Base-by-base conservation (phyloP, 2,329 filamentous ascomycete species). In the Fulvia fulva region DNA sequence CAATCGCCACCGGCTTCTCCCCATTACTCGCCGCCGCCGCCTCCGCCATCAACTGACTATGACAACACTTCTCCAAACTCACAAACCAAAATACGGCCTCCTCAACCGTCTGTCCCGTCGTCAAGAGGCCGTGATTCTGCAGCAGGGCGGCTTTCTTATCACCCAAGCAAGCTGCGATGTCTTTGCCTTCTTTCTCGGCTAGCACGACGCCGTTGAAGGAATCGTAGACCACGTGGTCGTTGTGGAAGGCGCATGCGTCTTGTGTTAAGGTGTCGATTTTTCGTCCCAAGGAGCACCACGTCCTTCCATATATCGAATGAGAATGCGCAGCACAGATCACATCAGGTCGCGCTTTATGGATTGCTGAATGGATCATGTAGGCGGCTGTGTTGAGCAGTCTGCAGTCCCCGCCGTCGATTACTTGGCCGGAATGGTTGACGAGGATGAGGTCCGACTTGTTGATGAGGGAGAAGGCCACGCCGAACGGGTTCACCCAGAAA, bases 1-100 rank as follows among this genome's bases (percentile, higher is more conserved):
- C 77, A 65, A 91, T 87, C 72, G 87, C 86, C 28, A 89, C 75
- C 0, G 87, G 88, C 69, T 80, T 74, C 0, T 81, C 80, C 1
- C 87, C 88, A 2, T 84, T 77, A 0, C 87, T 87, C 0, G 72
- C 82, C 0, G 83, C 84, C 0, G 83, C 84, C 0, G 82, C 83
- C 67, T 85, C 83, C 1, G 81, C 83, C 53, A 85, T 70, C 41
- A 78, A 64, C 61, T 77, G 75, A 7, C 67, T 65, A 32, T 77
- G 73, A 60, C 76, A 77, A 53, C 70, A 73, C 58, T 75, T 72
- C 56, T 78, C 76, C 51, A 78, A 53, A 11, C 67, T 70, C 14
- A 76, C 65, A 59, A 77, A 78, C 69, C 75, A 77, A 60, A 75
- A 76, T 1, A 62, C 55, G 0, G 60, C 60, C 66, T 75, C 76